Evolutionary conservation across 352 stramenopile species (phyloP).

Genomic region (Phytophthora cryptogea): DNA sequence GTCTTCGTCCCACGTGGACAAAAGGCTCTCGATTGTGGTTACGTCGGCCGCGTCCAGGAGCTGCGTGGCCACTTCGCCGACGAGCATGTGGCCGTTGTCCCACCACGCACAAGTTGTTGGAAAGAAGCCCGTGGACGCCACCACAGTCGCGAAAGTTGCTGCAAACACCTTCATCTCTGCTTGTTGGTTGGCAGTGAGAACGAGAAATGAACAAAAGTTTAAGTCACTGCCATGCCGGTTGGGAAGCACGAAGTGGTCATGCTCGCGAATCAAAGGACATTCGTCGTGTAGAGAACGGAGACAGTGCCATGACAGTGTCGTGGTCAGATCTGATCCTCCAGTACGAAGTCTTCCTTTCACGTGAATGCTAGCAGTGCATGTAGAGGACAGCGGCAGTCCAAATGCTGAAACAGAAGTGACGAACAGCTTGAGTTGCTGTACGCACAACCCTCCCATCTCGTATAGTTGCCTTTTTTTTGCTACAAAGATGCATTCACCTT

Average conservation of each 20-base stretch:
- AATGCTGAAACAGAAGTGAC: too few relatives aligned
- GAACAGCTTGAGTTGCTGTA: too few relatives aligned
- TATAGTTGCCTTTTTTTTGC: neutral
- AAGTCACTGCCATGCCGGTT: too few relatives aligned
- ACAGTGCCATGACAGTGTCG: neutral
- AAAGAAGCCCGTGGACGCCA: constrained; percentile 18
- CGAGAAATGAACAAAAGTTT: neutral
- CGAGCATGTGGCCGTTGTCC: constrained; percentile 74
- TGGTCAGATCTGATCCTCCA: neutral
- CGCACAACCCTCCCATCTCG: neutral
- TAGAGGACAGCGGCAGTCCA: neutral
- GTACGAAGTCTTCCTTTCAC: neutral
- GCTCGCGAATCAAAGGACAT: constrained; percentile 26
- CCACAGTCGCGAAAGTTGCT: constrained; percentile 2
- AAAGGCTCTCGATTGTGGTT: constrained; percentile 52
- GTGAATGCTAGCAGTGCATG: neutral
- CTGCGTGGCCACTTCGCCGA: constrained; percentile 55
- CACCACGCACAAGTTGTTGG: constrained; percentile 46
- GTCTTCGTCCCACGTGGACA: constrained; percentile 50
- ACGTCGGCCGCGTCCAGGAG: constrained; percentile 52
- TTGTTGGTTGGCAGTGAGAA: constrained; percentile 1
- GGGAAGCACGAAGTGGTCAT: neutral
- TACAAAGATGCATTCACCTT: neutral
- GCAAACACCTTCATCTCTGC: constrained; percentile 43
- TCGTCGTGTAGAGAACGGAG: constrained; percentile 9